phyloP scores from a whole-genome alignment of 2,329 filamentous ascomycete genomes.

The Apiospora aurea region DNA sequence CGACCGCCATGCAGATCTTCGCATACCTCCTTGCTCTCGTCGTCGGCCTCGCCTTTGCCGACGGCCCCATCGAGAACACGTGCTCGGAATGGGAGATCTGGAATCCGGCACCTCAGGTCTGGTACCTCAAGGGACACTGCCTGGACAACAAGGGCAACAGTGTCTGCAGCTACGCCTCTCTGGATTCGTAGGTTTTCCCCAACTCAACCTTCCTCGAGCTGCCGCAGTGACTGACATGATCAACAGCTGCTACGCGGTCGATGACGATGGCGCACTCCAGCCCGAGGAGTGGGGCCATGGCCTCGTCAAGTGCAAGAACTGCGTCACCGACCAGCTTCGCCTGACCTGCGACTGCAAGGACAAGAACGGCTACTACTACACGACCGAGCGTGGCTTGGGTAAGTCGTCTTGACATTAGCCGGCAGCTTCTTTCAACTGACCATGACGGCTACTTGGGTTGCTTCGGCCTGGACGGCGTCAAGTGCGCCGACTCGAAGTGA shows the following conservation, averaged over 20 bases:
- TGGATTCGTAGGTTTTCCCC: neutral
- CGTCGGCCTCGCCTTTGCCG: neutral
- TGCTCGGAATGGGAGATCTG: neutral
- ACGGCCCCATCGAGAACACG: neutral
- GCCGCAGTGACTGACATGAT: neutral
- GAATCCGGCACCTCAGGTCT: neutral
- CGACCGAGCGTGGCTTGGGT: neutral
- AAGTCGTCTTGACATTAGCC: neutral
- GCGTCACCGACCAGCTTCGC: neutral
- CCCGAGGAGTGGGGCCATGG: neutral
- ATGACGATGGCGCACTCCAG: neutral
- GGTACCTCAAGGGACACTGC: neutral
- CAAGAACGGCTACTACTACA: neutral
- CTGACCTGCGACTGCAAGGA: constrained; percentile 12
- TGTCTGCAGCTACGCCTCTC: neutral
- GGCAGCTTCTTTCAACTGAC: neutral
- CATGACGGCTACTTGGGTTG: neutral
- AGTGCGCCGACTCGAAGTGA: neutral
- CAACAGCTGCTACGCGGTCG: neutral
- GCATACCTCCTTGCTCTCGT: neutral
- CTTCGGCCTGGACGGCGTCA: neutral
- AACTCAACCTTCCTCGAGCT: neutral
- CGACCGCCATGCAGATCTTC: neutral
- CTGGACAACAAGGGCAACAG: neutral
- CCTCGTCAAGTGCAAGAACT: neutral